phyloP scores from a whole-genome alignment of 2,329 filamentous ascomycete genomes.

The Ilyonectria mors-panacis region DNA sequence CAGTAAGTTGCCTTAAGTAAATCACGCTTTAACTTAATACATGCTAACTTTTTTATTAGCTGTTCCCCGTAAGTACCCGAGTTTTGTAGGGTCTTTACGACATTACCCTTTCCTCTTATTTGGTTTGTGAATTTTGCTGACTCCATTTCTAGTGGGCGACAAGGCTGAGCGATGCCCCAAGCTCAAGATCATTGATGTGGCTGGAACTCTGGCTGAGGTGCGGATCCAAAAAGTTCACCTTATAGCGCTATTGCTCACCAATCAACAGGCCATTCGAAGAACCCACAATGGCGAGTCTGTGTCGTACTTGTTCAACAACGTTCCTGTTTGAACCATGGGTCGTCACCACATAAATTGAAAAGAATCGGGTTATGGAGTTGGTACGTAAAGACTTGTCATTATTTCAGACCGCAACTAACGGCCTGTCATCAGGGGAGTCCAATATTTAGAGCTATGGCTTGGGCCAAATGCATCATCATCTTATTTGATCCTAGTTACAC shows the following conservation, averaged over 20 bases:
- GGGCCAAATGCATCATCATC: slow-evolving; percentile 28
- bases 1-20: slow-evolving; percentile 62
- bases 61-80: slow-evolving; percentile 51
- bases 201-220: slow-evolving; percentile 81
- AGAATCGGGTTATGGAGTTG: slow-evolving; percentile 44
- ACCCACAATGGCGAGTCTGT: slow-evolving; percentile 78
- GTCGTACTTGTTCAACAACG: slow-evolving; percentile 78
- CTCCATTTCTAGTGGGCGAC: slow-evolving; percentile 68
- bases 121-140: slow-evolving; percentile 21
- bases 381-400: slow-evolving; percentile 33
- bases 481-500: slow-evolving; percentile 35
- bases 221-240: slow-evolving; percentile 12
- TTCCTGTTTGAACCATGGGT: slow-evolving; percentile 60
- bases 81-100: not conserved
- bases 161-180: slow-evolving; percentile 85
- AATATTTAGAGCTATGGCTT: slow-evolving; percentile 39
- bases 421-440: slow-evolving; percentile 36
- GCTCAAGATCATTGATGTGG: slow-evolving; percentile 93
- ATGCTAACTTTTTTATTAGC: slow-evolving; percentile 50
- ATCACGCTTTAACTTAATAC: slow-evolving; percentile 1
- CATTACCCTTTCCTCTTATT: not conserved
- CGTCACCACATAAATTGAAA: not conserved
- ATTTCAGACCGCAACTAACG: slow-evolving; percentile 33
- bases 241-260: slow-evolving; percentile 23
- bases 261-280: slow-evolving; percentile 72